phyloP scores from a whole-genome alignment of 2,329 filamentous ascomycete genomes.

The Talaromyces sp. region DNA sequence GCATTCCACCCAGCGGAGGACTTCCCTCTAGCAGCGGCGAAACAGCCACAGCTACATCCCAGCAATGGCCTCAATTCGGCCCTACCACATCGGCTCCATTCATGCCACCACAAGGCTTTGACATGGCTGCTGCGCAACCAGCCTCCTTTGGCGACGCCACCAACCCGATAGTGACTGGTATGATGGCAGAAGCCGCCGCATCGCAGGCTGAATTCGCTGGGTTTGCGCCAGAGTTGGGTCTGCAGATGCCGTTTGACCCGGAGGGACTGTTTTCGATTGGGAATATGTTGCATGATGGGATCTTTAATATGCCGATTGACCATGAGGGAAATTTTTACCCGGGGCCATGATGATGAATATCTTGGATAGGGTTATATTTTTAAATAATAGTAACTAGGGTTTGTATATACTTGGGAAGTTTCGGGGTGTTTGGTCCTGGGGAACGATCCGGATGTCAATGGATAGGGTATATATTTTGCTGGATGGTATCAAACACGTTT shows the following conservation, averaged over 20 bases:
- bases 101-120: slow-evolving; percentile 4
- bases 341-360: not conserved
- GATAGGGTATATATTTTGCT: not conserved
- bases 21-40: not conserved
- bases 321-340: slow-evolving; percentile 10
- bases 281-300: slow-evolving; percentile 28
- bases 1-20: not conserved
- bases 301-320: slow-evolving; percentile 19
- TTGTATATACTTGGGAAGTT: too few relatives aligned
- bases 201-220: slow-evolving; percentile 16
- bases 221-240: slow-evolving; percentile 21
- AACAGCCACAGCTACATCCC: not conserved
- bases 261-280: slow-evolving; percentile 27
- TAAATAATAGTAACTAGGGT: not conserved
- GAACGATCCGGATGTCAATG: too few relatives aligned
- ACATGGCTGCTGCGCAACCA: not conserved
- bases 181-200: slow-evolving; percentile 10
- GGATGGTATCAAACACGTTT: too few relatives aligned
- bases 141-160: not conserved
- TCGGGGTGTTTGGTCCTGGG: too few relatives aligned
- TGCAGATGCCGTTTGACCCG: slow-evolving; percentile 22
- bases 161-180: slow-evolving; percentile 14
- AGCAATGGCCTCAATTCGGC: slow-evolving; percentile 5
- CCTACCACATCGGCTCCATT: slow-evolving; percentile 10
- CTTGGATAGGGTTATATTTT: too few relatives aligned